These are phyloP conservation scores for Amylostereum areolatum DNA, from an alignment of 1,284 basidiomycete genomes.

Conservation along the genomic window DNA sequence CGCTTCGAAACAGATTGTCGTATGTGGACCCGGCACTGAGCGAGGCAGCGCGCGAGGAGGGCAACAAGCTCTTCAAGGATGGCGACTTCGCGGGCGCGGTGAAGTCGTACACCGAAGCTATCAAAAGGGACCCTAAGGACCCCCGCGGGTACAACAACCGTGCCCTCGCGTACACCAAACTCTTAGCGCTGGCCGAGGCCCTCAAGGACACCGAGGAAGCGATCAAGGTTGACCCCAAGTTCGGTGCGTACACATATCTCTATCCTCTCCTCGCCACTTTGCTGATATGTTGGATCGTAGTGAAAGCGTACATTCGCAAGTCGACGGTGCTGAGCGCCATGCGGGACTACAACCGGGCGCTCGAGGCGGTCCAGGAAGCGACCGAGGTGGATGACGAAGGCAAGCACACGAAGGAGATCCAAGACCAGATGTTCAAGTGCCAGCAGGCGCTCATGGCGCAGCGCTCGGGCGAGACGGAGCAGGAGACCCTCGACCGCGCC, in stretches of 20 bases:
- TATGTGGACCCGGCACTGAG: conserved; percentile 91
- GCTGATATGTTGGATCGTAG: conserved; percentile 26
- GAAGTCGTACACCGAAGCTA: conserved; percentile 90
- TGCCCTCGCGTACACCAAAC: conserved; percentile 94
- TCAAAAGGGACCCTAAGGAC: conserved; percentile 91
- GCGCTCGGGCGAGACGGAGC: conserved; percentile 85
- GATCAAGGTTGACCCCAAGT: conserved; percentile 86
- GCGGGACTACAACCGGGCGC: conserved; percentile 88
- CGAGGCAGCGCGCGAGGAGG: conserved; percentile 83
- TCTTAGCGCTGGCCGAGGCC: conserved; percentile 91
- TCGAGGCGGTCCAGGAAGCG: conserved; percentile 77
- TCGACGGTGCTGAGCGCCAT: conserved; percentile 82
- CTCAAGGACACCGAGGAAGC: conserved; percentile 94
- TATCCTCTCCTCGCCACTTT: neutral
- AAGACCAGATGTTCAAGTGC: conserved; percentile 72
- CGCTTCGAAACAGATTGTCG: too few species aligned
- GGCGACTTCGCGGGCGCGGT: conserved; percentile 92
- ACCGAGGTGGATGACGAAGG: conserved; percentile 69
- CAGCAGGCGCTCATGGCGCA: conserved; percentile 79
- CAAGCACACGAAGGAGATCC: conserved; percentile 80
- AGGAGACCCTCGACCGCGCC: conserved; percentile 88
- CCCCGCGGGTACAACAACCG: conserved; percentile 96
- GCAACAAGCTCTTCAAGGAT: conserved; percentile 88
- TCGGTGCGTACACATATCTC: conserved; percentile 45
- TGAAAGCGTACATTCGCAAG: conserved; percentile 97